phyloP scores from a whole-genome alignment of 768 basidiomycete species.

The Leucocoprinus sp. region DNA sequence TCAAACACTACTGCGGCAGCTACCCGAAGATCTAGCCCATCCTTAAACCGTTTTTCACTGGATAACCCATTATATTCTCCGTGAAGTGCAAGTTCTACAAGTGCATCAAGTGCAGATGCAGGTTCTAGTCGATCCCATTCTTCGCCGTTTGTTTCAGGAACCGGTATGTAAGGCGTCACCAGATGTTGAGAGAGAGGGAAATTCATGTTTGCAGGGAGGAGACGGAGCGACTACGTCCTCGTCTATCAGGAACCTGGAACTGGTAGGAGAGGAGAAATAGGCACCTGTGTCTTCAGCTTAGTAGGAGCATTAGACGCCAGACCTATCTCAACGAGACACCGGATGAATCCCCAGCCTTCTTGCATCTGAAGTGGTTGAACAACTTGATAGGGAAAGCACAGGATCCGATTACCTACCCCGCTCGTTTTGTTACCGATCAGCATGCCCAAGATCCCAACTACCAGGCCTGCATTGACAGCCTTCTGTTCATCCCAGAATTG shows the following conservation, averaged over 20 bases:
- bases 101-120: conserved; percentile 71
- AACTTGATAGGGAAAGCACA: conserved; percentile 3
- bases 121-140: conserved; percentile 87
- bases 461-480: conserved; percentile 66
- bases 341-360: conserved; percentile 50
- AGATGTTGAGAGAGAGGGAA: conserved; percentile 62
- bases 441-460: conserved; percentile 80
- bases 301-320: conserved; percentile 94
- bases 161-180: conserved; percentile 66
- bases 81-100: conserved; percentile 76
- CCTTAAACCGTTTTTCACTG: conserved; percentile 49
- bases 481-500: conserved; percentile 98
- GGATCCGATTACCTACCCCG: conserved; percentile 34
- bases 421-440: conserved; percentile 68
- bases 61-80: conserved; percentile 80
- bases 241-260: conserved; percentile 9
- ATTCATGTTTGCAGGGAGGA: conserved; percentile 36
- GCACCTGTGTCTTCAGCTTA: conserved; percentile 76
- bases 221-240: conserved; percentile 32
- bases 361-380: conserved; percentile 33
- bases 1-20: conserved; percentile 81
- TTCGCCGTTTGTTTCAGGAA: conserved; percentile 79
- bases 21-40: conserved; percentile 65
- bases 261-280: background rate
- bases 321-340: conserved; percentile 81